Conservation (phyloP, 768 basidiomycete genomes). For the Tulasnella sp. region DNA sequence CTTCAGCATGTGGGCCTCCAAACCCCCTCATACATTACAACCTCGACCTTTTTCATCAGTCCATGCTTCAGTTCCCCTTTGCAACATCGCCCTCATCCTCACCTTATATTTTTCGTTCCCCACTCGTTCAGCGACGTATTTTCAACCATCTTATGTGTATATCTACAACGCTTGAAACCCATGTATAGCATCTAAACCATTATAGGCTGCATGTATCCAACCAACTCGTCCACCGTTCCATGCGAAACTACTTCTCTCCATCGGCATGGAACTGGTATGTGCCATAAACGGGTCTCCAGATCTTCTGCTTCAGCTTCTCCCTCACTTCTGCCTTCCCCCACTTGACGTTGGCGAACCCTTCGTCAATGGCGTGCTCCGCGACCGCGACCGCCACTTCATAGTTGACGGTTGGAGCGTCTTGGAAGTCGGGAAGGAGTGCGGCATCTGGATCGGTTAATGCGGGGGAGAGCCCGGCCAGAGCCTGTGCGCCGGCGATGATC, state of each 20-base stretch:
- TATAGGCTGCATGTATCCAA: no score
- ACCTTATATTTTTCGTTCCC: no score
- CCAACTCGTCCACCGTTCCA: no score
- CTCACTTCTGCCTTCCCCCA: constrained; percentile 52
- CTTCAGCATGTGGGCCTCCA: no score
- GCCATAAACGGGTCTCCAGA: constrained; percentile 58
- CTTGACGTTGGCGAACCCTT: constrained; percentile 49
- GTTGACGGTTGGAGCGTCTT: constrained; percentile 59
- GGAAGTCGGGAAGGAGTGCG: constrained; percentile 66
- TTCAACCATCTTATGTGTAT: no score
- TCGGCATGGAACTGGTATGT: constrained; percentile 52
- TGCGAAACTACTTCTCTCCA: constrained; percentile 26
- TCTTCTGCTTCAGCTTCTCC: constrained; percentile 36
- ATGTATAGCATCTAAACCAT: no score
- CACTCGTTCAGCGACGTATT: no score
- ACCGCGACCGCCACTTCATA: constrained; percentile 77
- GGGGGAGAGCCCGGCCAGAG: constrained; percentile 63
- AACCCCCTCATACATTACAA: no score
- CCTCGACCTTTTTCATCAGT: no score
- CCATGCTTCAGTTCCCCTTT: no score
- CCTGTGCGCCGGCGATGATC: constrained; percentile 57
- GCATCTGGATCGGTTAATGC: constrained; percentile 58
- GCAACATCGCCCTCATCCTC: no score
- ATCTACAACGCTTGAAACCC: no score
- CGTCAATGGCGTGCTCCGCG: constrained; percentile 61